phyloP scores from a whole-genome alignment of 371 early-diverging fungal genomes.

The Rhizoclosmatium hyalinum region DNA sequence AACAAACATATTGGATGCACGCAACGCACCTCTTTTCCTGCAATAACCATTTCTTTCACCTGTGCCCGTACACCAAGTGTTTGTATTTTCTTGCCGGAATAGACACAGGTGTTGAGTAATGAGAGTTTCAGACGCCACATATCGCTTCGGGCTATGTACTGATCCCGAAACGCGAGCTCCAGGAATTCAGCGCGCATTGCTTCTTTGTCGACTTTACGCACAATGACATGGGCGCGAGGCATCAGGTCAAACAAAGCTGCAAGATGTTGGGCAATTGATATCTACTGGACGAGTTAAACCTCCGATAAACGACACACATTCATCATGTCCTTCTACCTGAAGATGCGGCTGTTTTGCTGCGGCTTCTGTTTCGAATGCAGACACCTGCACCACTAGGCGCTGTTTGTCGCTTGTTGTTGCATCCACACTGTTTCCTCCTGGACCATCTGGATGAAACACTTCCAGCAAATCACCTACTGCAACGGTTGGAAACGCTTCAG shows the following conservation, averaged over 20 bases:
- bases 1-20: not conserved
- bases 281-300: conserved; percentile 47
- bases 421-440: not conserved
- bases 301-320: not conserved
- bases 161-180: conserved; percentile 77
- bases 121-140: conserved; percentile 90
- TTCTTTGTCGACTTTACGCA: conserved; percentile 62
- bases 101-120: conserved; percentile 75
- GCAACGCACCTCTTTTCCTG: conserved; percentile 62
- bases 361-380: conserved; percentile 57
- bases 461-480: conserved; percentile 82
- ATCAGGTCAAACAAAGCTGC: conserved; percentile 64
- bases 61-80: conserved; percentile 80
- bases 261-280: conserved; percentile 66
- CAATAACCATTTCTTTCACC: conserved; percentile 80
- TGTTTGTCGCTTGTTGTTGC: not conserved
- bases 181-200: conserved; percentile 77
- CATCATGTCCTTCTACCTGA: conserved; percentile 49
- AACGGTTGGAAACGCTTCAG: conserved; percentile 77
- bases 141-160: conserved; percentile 91
- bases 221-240: conserved; percentile 65
- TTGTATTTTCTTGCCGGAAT: conserved; percentile 78
- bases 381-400: conserved; percentile 51
- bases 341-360: conserved; percentile 62
- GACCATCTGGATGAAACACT: conserved; percentile 47